Evolutionary conservation across 441 rosid genomes (phyloP).

Genomic region (Biscutella auriculata): DNA sequence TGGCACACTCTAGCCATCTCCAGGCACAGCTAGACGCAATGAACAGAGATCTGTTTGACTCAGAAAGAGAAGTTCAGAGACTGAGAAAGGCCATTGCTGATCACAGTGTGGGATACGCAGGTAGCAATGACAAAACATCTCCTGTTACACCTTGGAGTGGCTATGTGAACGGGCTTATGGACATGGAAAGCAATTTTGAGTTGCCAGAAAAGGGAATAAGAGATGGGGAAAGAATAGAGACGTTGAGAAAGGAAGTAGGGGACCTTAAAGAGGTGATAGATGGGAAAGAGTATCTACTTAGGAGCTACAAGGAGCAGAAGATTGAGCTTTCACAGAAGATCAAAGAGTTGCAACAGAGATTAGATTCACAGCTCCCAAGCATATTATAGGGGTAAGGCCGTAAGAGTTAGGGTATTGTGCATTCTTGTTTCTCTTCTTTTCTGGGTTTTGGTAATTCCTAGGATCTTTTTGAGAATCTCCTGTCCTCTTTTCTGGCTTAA

Average conservation of each 20-base stretch:
- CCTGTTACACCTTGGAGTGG: slow-evolving; percentile 43
- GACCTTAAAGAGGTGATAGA: slow-evolving; percentile 85
- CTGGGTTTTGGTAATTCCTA: background rate
- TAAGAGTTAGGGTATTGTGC: slow-evolving; percentile 43
- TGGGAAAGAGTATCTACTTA: slow-evolving; percentile 73
- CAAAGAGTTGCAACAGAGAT: slow-evolving; percentile 77
- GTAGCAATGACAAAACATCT: slow-evolving; percentile 33
- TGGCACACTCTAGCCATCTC: slow-evolving; percentile 52
- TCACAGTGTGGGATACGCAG: slow-evolving; percentile 43
- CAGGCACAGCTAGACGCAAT: slow-evolving; percentile 67
- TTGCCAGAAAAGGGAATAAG: slow-evolving; percentile 34
- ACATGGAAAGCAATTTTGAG: slow-evolving; percentile 31
- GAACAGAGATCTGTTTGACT: slow-evolving; percentile 67
- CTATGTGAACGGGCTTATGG: slow-evolving; percentile 45
- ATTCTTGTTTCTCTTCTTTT: slow-evolving; percentile 30
- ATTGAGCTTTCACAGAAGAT: slow-evolving; percentile 69
- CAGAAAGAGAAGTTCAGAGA: slow-evolving; percentile 74
- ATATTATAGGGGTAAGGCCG: slow-evolving; percentile 63
- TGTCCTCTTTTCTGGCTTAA: too few species aligned
- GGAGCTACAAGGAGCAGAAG: slow-evolving; percentile 84
- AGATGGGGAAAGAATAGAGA: slow-evolving; percentile 48
- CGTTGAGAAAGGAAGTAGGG: slow-evolving; percentile 74
- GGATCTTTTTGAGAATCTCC: too few species aligned
- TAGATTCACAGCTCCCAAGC: slow-evolving; percentile 80
- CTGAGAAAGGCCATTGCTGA: slow-evolving; percentile 84